phyloP scores from a whole-genome alignment of 495 filamentous ascomycete genomes.

The Aspergillus saccharolyticus region DNA sequence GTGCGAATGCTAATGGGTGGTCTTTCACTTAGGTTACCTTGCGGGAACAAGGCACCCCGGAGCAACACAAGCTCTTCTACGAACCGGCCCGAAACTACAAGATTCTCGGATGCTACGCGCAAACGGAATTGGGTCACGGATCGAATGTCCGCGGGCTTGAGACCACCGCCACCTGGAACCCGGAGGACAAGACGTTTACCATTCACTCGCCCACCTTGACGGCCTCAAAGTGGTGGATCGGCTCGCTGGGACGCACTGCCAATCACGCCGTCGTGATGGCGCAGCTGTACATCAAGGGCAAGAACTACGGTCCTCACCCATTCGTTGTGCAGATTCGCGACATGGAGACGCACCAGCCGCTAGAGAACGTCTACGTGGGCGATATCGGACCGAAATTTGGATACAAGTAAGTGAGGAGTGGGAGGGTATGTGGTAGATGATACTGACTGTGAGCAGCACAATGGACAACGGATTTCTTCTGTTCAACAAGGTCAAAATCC shows the following conservation, averaged over 20 bases:
- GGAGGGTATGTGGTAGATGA: background rate
- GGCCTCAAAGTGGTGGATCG: constrained; percentile 77
- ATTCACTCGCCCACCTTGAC: constrained; percentile 64
- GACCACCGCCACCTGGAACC: constrained; percentile 67
- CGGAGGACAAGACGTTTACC: constrained; percentile 61
- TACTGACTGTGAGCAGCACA: constrained; percentile 39
- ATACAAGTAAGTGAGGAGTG: constrained; percentile 41
- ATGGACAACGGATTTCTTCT: constrained; percentile 75
- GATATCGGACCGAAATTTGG: constrained; percentile 74
- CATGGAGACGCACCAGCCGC: constrained; percentile 61
- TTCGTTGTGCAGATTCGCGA: constrained; percentile 73
- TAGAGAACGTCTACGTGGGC: constrained; percentile 65
- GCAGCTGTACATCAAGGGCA: constrained; percentile 58
- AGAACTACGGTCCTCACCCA: constrained; percentile 64
- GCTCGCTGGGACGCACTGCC: constrained; percentile 63
- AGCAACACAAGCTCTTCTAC: constrained; percentile 65
- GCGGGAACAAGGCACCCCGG: constrained; percentile 60
- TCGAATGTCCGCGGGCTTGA: constrained; percentile 70
- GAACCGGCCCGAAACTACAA: constrained; percentile 59
- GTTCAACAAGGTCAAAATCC: constrained; percentile 65
- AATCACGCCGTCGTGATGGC: constrained; percentile 75
- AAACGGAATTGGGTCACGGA: constrained; percentile 72
- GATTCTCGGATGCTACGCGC: constrained; percentile 70
- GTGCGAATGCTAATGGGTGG: constrained; percentile 8
- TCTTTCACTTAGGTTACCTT: constrained; percentile 51